Conservation (phyloP, 176 grass and related monocot genomes). For the Themeda triandra region DNA sequence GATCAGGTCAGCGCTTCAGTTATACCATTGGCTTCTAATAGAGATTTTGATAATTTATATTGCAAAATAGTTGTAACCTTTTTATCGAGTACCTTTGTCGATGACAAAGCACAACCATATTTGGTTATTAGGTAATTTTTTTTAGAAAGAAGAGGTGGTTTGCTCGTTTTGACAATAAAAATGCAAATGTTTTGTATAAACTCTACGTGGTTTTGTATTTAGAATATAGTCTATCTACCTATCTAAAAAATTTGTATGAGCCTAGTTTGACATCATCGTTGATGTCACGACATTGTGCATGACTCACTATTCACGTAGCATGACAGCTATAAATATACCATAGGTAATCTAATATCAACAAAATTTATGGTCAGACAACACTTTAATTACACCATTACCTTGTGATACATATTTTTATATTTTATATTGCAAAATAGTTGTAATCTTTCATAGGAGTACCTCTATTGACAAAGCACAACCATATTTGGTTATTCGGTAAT, state of each 20-base stretch:
- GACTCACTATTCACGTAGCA: background rate
- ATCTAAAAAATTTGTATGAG: background rate
- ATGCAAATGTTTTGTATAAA: no score
- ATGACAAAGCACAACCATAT: background rate
- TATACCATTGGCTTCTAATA: no score
- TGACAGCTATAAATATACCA: background rate
- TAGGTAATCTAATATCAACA: background rate
- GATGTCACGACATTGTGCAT: accelerated
- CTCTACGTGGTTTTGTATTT: background rate
- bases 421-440: background rate
- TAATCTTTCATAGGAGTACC: no score
- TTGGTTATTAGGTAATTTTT: background rate
- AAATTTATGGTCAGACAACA: background rate
- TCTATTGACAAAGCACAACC: no score
- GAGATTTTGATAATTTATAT: no score
- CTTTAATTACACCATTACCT: background rate
- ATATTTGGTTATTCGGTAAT: background rate
- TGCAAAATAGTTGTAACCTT: no score
- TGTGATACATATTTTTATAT: background rate
- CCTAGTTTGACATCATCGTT: background rate
- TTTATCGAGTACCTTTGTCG: no score
- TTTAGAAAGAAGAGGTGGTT: accelerated
- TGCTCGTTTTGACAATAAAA: background rate
- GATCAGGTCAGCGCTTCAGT: no score
- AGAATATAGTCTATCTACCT: no score